Evolutionary conservation across 106 monocot genomes (phyloP), one percentile per base, ranked within the genome.

Genomic region (Acorus gramineus): DNA sequence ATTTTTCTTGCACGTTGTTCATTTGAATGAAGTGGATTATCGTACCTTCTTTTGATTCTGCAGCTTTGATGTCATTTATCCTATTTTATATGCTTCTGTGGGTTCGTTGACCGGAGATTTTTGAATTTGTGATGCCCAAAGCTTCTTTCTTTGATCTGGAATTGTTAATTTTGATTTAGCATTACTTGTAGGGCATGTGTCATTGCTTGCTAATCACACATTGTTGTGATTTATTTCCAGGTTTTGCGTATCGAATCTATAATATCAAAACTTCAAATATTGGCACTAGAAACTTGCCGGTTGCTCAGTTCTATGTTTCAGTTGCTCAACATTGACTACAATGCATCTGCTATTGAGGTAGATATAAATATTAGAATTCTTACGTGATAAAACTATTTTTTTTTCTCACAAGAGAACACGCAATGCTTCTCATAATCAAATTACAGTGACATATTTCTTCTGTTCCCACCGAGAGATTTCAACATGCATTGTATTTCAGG

Each of bases 221-320:
- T 28, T 28, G 28, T 28, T 64, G 64, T 56, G 49, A 44, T 46
- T 7, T 51, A 8, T 64, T 65, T 56, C 57, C 82, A 95, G 95
- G 84, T 83, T 61, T 61, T 85, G 43, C 80, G 81, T 64, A 75
- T 85, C 43, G 96, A 96, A 58, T 49, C 71, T 14, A 42, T 74
- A 50, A 70, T 85, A 50, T 70, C 57, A 6, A 87, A 85, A 53
- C 69, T 96, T 63, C 77, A 65, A 44, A 44, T 64, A 69, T 77
- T 7, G 44, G 63, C 71, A 7, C 45, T 80, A 47, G 71, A 76
- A 49, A 55, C 69, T 42, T 91, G 80, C 46, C 61, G 62, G 59
- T 47, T 69, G 44, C 11, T 91, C 57, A 56, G 53, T 47, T 69
- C 80, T 66, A 42, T 75, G 5, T 51, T 68, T 50, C 68, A 64